Base-by-base conservation (phyloP, 352 stramenopile species). In the Phytophthora fragariae region DNA sequence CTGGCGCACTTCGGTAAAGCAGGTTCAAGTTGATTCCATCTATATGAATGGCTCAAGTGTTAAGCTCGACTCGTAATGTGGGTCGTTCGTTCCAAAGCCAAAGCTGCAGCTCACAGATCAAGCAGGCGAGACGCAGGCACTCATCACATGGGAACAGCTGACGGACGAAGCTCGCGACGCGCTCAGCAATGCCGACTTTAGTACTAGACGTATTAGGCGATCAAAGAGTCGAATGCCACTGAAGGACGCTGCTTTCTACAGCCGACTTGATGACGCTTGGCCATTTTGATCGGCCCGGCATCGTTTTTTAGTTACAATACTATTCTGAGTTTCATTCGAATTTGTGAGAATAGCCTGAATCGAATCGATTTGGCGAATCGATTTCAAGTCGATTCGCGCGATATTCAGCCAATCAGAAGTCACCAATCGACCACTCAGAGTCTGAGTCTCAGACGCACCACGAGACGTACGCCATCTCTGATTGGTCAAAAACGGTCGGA, bases 141-240 rank as follows among this genome's bases (percentile, higher is more conserved):
- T 73, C 21, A 69, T 73, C 39, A 68, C 61, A 7, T 69, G 59
- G 35, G 24, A 27, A 27, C 24, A 27, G 24, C 24, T 27, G 24
- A 27, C 24, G 24, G 24, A 27, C 24, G 24, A 41, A 41, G 35
- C 35, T 41, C 62, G 68, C 11, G 21, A 56, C 10, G 72, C 62
- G 14, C 57, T 79, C 11, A 65, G 54, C 24, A 70, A 68, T 39
- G 68, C 72, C 15, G 19, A 73, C 2, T 79, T 79, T 56, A 19
- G 54, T 27, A 5, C 72, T 27, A 63, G n/a, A n/a, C n/a, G n/a
- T n/a, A n/a, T n/a, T n/a, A n/a, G n/a, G n/a, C n/a, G n/a, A n/a
- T n/a, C n/a, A n/a, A n/a, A n/a, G n/a, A n/a, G n/a, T n/a, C n/a
- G n/a, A n/a, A n/a, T n/a, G n/a, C n/a, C n/a, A n/a, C n/a, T 76